Conservation (phyloP, 768 basidiomycete species). For the Collybia mongolica region DNA sequence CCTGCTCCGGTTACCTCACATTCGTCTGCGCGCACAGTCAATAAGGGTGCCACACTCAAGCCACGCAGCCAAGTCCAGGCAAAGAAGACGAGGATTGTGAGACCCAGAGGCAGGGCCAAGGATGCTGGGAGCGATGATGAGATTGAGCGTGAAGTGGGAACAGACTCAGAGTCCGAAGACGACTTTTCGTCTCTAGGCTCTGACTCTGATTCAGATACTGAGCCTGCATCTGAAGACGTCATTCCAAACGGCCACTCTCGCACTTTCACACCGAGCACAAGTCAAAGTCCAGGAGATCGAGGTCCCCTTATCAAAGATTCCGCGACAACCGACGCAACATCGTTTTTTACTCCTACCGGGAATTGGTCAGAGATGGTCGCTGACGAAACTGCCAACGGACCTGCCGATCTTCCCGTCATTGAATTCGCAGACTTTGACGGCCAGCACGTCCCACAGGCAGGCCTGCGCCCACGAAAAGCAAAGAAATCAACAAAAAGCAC, state of each 20-base stretch:
- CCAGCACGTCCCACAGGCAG: slow-evolving; percentile 28
- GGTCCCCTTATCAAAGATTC: slow-evolving; percentile 29
- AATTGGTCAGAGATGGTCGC: slow-evolving; percentile 89
- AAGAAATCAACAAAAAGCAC: slow-evolving; percentile 39
- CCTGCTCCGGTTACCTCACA: slow-evolving; percentile 38
- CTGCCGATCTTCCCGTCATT: slow-evolving; percentile 73
- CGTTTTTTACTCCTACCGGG: slow-evolving; percentile 54
- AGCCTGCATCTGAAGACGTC: slow-evolving; percentile 66
- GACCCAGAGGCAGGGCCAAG: slow-evolving; percentile 63
- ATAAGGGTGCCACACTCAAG: slow-evolving; percentile 28
- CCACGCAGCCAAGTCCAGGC: slow-evolving; percentile 28
- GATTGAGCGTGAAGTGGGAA: slow-evolving; percentile 65
- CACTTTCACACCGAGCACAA: slow-evolving; percentile 66
- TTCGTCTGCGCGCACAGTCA: slow-evolving; percentile 27
- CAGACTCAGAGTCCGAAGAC: slow-evolving; percentile 71
- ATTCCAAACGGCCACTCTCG: slow-evolving; percentile 47
- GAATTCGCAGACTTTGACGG: slow-evolving; percentile 70
- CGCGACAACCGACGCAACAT: slow-evolving; percentile 28
- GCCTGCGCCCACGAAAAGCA: slow-evolving; percentile 35
- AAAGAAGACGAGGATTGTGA: slow-evolving; percentile 46
- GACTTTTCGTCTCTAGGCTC: slow-evolving; percentile 58
- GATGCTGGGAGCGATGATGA: slow-evolving; percentile 74
- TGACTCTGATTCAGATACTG: slow-evolving; percentile 69
- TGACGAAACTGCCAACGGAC: slow-evolving; percentile 62
- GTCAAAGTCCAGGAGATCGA: slow-evolving; percentile 53